These are phyloP conservation scores for Monilinia vaccinii-corymbosi DNA, from an alignment of 2,329 filamentous ascomycete species.

Conservation along the genomic window DNA sequence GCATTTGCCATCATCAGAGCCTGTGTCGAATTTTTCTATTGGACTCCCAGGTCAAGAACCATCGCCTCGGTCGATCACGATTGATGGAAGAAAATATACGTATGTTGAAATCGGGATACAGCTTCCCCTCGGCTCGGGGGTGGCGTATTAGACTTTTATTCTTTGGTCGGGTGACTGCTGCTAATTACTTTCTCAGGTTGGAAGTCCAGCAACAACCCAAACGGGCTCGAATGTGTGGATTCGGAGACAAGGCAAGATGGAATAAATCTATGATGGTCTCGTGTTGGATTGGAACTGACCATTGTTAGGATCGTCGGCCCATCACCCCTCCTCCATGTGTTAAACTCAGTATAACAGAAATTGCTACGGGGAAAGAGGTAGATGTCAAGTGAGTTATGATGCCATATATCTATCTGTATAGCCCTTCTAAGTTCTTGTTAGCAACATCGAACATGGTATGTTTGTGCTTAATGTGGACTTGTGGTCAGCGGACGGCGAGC, in stretches of 20 bases:
- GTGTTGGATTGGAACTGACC: not conserved
- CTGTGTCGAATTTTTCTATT: conserved; percentile 14
- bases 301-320: conserved; percentile 73
- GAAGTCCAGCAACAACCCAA: conserved; percentile 84
- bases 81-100: conserved; percentile 25
- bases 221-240: conserved; percentile 95
- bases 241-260: conserved; percentile 77
- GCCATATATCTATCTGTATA: not conserved
- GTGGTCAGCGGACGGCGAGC: conserved; percentile 50
- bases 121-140: not conserved
- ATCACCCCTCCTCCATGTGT: conserved; percentile 95
- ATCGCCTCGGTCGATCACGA: conserved; percentile 13
- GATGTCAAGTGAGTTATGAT: conserved; percentile 62
- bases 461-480: conserved; percentile 63
- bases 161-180: not conserved
- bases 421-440: conserved; percentile 28
- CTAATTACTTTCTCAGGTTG: conserved; percentile 44
- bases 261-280: conserved; percentile 7
- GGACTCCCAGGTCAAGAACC: conserved; percentile 16
- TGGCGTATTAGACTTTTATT: not conserved
- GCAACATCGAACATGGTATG: conserved; percentile 59
- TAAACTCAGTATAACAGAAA: conserved; percentile 69
- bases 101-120: conserved; percentile 13
- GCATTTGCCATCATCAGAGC: conserved; percentile 12
- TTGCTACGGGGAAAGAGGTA: conserved; percentile 66